Evolutionary conservation across 139 green algal species (phyloP).

Genomic region (Marvania coccoides): DNA sequence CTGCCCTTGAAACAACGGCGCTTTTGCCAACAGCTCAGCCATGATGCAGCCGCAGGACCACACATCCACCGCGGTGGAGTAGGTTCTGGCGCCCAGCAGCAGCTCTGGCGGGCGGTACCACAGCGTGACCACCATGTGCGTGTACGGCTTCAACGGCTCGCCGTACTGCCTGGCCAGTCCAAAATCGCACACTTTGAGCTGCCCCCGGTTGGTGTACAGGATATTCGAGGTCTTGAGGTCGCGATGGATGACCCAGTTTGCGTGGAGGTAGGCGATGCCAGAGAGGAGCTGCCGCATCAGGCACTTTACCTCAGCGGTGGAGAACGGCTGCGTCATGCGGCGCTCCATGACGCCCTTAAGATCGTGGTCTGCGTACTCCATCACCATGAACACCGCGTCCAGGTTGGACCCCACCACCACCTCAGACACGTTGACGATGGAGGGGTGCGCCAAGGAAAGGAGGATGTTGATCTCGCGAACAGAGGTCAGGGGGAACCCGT

Average conservation of each 20-base stretch:
- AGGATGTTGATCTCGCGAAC: slow-evolving; percentile 97
- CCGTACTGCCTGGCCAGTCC: slow-evolving; percentile 82
- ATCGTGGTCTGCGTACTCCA: slow-evolving; percentile 98
- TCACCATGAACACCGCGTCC: slow-evolving; percentile 93
- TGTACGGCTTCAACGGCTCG: slow-evolving; percentile 53
- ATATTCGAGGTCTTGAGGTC: slow-evolving; percentile 98
- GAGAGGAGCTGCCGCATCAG: slow-evolving; percentile 68
- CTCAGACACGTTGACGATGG: slow-evolving; percentile 95
- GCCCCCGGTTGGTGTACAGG: slow-evolving; percentile 88
- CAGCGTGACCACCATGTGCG: slow-evolving; percentile 75
- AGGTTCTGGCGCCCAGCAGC: slow-evolving; percentile 69
- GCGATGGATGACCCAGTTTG: slow-evolving; percentile 81
- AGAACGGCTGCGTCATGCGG: slow-evolving; percentile 58
- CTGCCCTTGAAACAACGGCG: slow-evolving; percentile 59
- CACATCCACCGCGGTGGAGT: slow-evolving; percentile 81
- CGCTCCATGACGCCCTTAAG: slow-evolving; percentile 71
- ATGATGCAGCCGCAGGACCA: slow-evolving; percentile 92
- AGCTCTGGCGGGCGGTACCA: slow-evolving; percentile 84
- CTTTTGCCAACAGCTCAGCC: slow-evolving; percentile 65
- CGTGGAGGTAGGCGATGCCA: slow-evolving; percentile 84
- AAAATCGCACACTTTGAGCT: slow-evolving; percentile 97
- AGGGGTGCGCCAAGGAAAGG: slow-evolving; percentile 79
- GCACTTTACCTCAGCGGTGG: slow-evolving; percentile 47
- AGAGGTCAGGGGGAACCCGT: slow-evolving; percentile 94
- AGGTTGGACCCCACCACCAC: slow-evolving; percentile 54